Base-by-base conservation (phyloP, 2,329 filamentous ascomycete genomes). In the Penicillium sp. region DNA sequence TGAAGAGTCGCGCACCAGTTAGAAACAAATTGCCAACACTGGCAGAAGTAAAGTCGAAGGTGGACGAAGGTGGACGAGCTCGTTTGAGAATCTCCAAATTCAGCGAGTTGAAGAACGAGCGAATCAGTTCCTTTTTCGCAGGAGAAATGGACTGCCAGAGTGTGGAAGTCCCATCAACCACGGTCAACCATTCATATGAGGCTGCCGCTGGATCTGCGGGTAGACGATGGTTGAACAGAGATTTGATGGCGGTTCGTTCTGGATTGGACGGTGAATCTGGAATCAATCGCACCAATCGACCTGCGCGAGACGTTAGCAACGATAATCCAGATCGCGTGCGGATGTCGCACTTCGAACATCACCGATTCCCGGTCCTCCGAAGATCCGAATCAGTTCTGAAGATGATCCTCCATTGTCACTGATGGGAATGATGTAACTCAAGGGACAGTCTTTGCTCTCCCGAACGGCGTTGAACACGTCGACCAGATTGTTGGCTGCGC, bases 391-490 rank as follows among this genome's bases (percentile, higher is more conserved):
- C 55, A 95, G 71, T 68, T 96, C 90, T 30, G 86, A 94, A 2
- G 88, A 93, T 52, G 85, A 93, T 26, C 90, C 90, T 32, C 90
- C 90, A 65, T 96, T 96, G 67, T 96, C 90, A 49, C 85, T 92
- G 60, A 95, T 95, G 23, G 90, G 90, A 35, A 96, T 94, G 42
- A 95, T 80, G 62, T 94, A 93, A 65, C 79, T 86, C 28, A 93
- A 67, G 2, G 75, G 70, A 56, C 82, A 84, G 27, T 74, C 66
- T 45, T 83, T 84, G 51, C 74, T 80, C 45, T 80, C 65, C 9
- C 77, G 72, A 22, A 85, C 71, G 12, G 69, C 68, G 41, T 73
- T 82, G 65, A 95, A 95, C 8, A 95, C 85, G 60, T 95, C 90
- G 27, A 95, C 90, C 4, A 95, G 76, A 55, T 77, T 93, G 60